These are phyloP conservation scores for Pestalotiopsis sp. DNA, from an alignment of 2,329 filamentous ascomycete genomes.

Conservation along the genomic window DNA sequence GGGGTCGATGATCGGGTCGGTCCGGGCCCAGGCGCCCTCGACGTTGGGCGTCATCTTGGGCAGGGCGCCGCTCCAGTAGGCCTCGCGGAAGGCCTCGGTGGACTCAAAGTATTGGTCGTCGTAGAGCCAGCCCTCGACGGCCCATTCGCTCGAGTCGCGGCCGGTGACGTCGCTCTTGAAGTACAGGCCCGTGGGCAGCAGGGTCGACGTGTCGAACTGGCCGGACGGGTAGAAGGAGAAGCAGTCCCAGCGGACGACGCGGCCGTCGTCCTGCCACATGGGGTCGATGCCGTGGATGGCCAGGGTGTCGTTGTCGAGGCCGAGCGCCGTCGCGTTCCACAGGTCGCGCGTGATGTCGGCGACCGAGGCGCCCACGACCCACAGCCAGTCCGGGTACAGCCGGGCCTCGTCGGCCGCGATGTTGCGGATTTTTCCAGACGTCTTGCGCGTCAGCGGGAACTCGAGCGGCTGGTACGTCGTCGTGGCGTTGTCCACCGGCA, in stretches of 20 bases:
- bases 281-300: slow-evolving; percentile 38
- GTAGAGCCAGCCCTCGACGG: slow-evolving; percentile 53
- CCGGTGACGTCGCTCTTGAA: slow-evolving; percentile 49
- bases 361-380: slow-evolving; percentile 30
- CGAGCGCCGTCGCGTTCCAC: slow-evolving; percentile 37
- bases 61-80: slow-evolving; percentile 42
- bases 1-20: slow-evolving; percentile 37
- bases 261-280: slow-evolving; percentile 38
- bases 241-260: slow-evolving; percentile 45
- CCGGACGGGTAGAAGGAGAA: slow-evolving; percentile 40
- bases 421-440: slow-evolving; percentile 37
- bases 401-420: slow-evolving; percentile 35
- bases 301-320: slow-evolving; percentile 40
- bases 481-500: slow-evolving; percentile 41
- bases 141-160: slow-evolving; percentile 50
- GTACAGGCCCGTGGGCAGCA: slow-evolving; percentile 46
- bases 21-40: slow-evolving; percentile 47
- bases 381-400: slow-evolving; percentile 32
- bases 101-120: slow-evolving; percentile 52
- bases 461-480: slow-evolving; percentile 37
- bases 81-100: slow-evolving; percentile 46
- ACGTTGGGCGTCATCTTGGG: slow-evolving; percentile 46
- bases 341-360: slow-evolving; percentile 44
- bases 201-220: slow-evolving; percentile 39
- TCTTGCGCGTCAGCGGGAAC: slow-evolving; percentile 40